phyloP scores from a whole-genome alignment of 129 eudicot species.

The Solidago caesia region DNA sequence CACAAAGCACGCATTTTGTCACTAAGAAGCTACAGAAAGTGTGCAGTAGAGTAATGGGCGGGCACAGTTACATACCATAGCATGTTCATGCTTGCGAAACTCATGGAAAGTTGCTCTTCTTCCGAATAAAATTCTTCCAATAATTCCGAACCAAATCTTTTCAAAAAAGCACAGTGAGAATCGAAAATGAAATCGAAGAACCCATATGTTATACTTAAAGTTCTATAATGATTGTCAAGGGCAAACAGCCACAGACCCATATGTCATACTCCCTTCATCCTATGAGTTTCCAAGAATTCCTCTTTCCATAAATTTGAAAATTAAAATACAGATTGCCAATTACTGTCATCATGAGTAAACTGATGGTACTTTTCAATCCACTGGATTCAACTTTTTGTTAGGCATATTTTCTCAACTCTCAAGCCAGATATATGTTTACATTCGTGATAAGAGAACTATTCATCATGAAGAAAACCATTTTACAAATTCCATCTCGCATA shows the following conservation, averaged over 20 bases:
- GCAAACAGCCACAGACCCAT: background rate
- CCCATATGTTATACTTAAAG: background rate
- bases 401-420: background rate
- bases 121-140: too few relatives aligned
- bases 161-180: too few relatives aligned
- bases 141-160: too few relatives aligned
- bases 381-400: conserved; percentile 1
- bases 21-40: too few relatives aligned
- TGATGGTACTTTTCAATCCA: background rate
- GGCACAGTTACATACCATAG: too few relatives aligned
- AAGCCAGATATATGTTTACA: background rate
- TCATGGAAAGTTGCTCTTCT: too few relatives aligned
- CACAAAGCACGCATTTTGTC: too few relatives aligned
- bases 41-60: too few relatives aligned
- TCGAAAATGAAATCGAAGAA: background rate
- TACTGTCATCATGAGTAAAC: background rate
- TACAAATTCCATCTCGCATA: too few relatives aligned
- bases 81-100: too few relatives aligned
- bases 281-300: background rate
- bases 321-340: background rate
- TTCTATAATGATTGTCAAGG: background rate
- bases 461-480: too few relatives aligned
- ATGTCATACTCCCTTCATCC: background rate
- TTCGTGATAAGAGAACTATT: background rate
- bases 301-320: background rate